A percentile compares a stretch with the other conserved stretches of the same genome.
These are phyloP conservation scores for Rhodamnia rubescens DNA, from an alignment of 345 rosid genomes.

Conservation along the genomic window DNA sequence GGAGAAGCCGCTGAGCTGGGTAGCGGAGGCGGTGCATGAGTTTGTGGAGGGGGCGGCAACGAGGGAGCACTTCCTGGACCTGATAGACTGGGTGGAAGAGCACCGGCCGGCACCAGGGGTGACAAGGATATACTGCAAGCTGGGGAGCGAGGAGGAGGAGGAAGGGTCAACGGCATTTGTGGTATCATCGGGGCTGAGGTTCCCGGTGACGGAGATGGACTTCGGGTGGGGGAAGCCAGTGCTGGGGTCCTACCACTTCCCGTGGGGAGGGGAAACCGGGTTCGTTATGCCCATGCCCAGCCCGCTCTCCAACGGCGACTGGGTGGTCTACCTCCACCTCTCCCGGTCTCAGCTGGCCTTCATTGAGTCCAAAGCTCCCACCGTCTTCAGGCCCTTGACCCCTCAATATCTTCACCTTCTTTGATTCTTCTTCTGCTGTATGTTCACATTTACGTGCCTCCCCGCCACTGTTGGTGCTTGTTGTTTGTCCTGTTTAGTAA, in stretches of 20 bases:
- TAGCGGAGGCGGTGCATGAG: slow-evolving; percentile 42
- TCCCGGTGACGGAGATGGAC: slow-evolving; percentile 35
- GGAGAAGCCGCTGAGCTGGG: slow-evolving; percentile 38
- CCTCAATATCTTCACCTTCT: slow-evolving; percentile 7
- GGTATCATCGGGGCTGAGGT: slow-evolving; percentile 62
- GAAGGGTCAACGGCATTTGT: slow-evolving; percentile 43
- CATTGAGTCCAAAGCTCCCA: slow-evolving; percentile 20
- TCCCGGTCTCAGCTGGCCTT: slow-evolving; percentile 10
- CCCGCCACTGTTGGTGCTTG: neutral
- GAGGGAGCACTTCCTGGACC: slow-evolving; percentile 53
- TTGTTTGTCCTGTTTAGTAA: neutral
- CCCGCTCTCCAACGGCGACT: slow-evolving; percentile 38
- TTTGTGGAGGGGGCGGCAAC: slow-evolving; percentile 26
- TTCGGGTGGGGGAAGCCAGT: slow-evolving; percentile 51
- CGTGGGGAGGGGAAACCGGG: slow-evolving; percentile 39
- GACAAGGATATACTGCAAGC: slow-evolving; percentile 36
- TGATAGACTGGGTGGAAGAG: slow-evolving; percentile 76
- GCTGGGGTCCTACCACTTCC: slow-evolving; percentile 55
- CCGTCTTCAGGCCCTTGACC: slow-evolving; percentile 23
- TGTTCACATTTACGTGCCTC: neutral
- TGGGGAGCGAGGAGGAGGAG: slow-evolving; percentile 13
- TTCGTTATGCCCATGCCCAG: slow-evolving; percentile 68
- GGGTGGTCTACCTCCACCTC: slow-evolving; percentile 51
- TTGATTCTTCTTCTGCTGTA: neutral
- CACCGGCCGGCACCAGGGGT: slow-evolving; percentile 39